Evolutionary conservation across 2,329 filamentous ascomycete genomes (phyloP), one percentile per base, ranked within the genome.

Genomic region (Venturia nashicola): DNA sequence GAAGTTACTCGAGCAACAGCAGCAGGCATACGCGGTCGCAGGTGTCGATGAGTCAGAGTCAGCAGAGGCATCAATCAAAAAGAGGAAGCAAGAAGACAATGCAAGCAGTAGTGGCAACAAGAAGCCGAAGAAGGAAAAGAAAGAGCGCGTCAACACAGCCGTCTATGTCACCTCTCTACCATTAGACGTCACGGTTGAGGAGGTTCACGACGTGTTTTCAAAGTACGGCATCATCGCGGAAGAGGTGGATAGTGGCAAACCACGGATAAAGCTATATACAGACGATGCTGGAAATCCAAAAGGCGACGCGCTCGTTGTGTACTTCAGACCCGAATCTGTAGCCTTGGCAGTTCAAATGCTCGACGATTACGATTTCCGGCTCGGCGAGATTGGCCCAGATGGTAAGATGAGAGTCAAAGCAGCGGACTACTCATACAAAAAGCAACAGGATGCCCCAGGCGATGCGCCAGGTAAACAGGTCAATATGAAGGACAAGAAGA

Each of bases 271-370:
- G 77, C 85, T 99, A 75, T 99, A 99, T 76, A 85, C 81, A 23
- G 87, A 97, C 72, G 85, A 88, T 1, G 77, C 86, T 1, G 94
- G 91, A 23, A 83, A 85, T 18, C 96, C 96, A 81, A 97, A 97
- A 73, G 94, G 94, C 66, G 92, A 97, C 72, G 92, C 90, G 2
- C 81, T 99, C 40, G 80, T 99, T 63, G 90, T 97, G 43, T 99
- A 95, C 77, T 97, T 96, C 82, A 90, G 94, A 69, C 89, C 91
- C 0, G 91, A 96, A 72, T 95, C 90, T n/a, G 93, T 99, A 65
- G 80, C 88, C 51, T 87, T 91, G 78, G 90, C 90, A 55, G 89
- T 93, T 68, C 85, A 87, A 77, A 81, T 94, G 70, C 81, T 91
- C 14, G 90, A 95, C 73, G 90, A 91, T 70, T 88, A 87, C 5